phyloP scores from a whole-genome alignment of 345 rosid species.

The Boechera retrofracta region DNA sequence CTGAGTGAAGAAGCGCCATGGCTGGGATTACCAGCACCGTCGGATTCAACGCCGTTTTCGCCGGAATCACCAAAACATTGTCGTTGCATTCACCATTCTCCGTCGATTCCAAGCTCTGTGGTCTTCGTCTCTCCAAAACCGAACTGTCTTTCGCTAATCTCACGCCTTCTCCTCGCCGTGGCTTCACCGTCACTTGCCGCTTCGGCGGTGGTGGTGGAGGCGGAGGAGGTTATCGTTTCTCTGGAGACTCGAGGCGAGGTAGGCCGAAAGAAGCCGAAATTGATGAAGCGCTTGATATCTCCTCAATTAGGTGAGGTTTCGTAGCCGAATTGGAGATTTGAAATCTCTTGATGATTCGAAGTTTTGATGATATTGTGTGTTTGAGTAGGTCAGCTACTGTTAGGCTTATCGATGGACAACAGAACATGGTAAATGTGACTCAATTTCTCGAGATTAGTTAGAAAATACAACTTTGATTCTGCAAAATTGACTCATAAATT shows the following conservation, averaged over 20 bases:
- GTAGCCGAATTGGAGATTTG: neutral
- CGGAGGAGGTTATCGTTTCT: constrained; percentile 48
- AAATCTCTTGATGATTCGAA: neutral
- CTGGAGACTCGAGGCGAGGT: constrained; percentile 53
- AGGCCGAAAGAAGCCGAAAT: constrained; percentile 57
- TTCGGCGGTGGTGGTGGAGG: constrained; percentile 50
- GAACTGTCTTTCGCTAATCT: constrained; percentile 32
- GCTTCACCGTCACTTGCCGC: constrained; percentile 52
- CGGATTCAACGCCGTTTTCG: constrained; percentile 45
- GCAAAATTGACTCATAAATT: constrained; percentile 9
- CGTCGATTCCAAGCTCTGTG: constrained; percentile 54
- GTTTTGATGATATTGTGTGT: neutral
- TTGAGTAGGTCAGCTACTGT: constrained; percentile 70
- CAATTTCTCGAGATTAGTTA: constrained; percentile 14
- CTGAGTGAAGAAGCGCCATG: constrained; percentile 53
- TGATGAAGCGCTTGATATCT: constrained; percentile 68
- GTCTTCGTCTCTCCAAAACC: constrained; percentile 50
- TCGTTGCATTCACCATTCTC: constrained; percentile 16
- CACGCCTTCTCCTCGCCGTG: constrained; percentile 44
- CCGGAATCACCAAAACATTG: constrained; percentile 36
- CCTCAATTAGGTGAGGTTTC: constrained; percentile 58
- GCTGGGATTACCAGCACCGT: constrained; percentile 67
- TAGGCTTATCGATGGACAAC: constrained; percentile 76
- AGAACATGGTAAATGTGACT: constrained; percentile 73
- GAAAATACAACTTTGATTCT: constrained; percentile 10